Conservation (phyloP, 1,284 basidiomycete species). For the Athelia sp. region DNA sequence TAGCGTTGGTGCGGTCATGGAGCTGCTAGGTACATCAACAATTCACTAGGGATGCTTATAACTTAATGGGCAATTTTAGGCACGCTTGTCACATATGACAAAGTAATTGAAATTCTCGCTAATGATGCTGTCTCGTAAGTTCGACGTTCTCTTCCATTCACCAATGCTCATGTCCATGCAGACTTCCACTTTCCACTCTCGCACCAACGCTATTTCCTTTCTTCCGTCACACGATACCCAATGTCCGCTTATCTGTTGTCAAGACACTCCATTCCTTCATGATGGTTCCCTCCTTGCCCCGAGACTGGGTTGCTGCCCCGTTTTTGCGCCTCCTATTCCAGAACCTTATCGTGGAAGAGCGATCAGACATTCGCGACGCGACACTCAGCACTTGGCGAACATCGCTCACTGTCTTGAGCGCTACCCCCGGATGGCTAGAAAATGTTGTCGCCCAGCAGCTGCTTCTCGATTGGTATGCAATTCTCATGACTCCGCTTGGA, state of each 20-base stretch:
- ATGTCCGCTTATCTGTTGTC: slow-evolving; percentile 91
- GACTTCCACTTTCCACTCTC: slow-evolving; percentile 73
- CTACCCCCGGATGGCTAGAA: slow-evolving; percentile 44
- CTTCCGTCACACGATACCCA: slow-evolving; percentile 95
- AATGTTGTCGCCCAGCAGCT: slow-evolving; percentile 47
- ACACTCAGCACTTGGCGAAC: slow-evolving; percentile 80
- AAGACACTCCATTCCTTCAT: slow-evolving; percentile 89
- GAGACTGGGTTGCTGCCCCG: slow-evolving; percentile 78
- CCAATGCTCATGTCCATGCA: slow-evolving; percentile 23
- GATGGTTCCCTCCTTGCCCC: slow-evolving; percentile 67
- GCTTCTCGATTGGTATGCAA: slow-evolving; percentile 78
- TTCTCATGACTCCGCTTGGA: slow-evolving; percentile 91
- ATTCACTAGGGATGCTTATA: not conserved
- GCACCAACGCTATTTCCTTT: slow-evolving; percentile 93
- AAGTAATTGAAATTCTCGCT: slow-evolving; percentile 75
- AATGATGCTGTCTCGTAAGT: slow-evolving; percentile 65
- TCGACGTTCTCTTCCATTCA: slow-evolving; percentile 1
- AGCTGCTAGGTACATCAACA: slow-evolving; percentile 77
- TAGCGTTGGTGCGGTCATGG: slow-evolving; percentile 97
- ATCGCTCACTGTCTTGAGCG: slow-evolving; percentile 54
- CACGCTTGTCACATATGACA: slow-evolving; percentile 76
- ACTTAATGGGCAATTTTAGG: slow-evolving; percentile 37
- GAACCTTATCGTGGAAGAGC: slow-evolving; percentile 93
- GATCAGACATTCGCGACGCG: slow-evolving; percentile 77
- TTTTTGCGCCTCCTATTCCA: slow-evolving; percentile 90